phyloP scores from a whole-genome alignment of 2,329 filamentous ascomycete species.

The Fusarium austroafricanum region DNA sequence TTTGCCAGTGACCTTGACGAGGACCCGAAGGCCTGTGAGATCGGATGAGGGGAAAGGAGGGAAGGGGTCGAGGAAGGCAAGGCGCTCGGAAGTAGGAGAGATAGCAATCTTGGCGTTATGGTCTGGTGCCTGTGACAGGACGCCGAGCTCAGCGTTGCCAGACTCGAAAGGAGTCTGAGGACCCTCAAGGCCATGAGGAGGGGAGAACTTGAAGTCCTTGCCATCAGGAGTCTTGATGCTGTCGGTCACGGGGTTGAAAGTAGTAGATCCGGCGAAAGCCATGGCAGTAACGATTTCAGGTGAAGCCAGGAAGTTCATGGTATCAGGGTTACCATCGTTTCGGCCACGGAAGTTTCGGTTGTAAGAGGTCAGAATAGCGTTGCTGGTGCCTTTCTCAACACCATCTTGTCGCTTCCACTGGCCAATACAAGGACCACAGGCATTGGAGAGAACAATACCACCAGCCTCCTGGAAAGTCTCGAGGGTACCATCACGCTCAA shows the following conservation, averaged over 20 bases:
- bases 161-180: constrained; percentile 76
- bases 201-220: constrained; percentile 83
- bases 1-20: constrained; percentile 96
- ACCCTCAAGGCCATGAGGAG: constrained; percentile 77
- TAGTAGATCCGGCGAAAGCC: constrained; percentile 90
- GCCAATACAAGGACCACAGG: constrained; percentile 91
- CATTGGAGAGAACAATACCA: constrained; percentile 93
- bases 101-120: constrained; percentile 78
- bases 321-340: constrained; percentile 95
- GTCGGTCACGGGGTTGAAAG: constrained; percentile 96
- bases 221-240: constrained; percentile 83
- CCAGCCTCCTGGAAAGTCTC: constrained; percentile 97
- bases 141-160: constrained; percentile 79
- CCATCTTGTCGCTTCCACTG: constrained; percentile 96
- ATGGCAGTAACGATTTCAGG: constrained; percentile 97
- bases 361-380: constrained; percentile 96
- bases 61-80: constrained; percentile 93
- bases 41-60: constrained; percentile 82
- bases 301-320: constrained; percentile 98
- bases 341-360: constrained; percentile 98
- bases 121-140: constrained; percentile 78
- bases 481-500: constrained; percentile 89
- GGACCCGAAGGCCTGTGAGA: constrained; percentile 80
- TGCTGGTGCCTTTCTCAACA: constrained; percentile 83
- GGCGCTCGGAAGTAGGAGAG: constrained; percentile 86